Conservation (phyloP, 129 eudicot species). For the Cynara cardunculus region DNA sequence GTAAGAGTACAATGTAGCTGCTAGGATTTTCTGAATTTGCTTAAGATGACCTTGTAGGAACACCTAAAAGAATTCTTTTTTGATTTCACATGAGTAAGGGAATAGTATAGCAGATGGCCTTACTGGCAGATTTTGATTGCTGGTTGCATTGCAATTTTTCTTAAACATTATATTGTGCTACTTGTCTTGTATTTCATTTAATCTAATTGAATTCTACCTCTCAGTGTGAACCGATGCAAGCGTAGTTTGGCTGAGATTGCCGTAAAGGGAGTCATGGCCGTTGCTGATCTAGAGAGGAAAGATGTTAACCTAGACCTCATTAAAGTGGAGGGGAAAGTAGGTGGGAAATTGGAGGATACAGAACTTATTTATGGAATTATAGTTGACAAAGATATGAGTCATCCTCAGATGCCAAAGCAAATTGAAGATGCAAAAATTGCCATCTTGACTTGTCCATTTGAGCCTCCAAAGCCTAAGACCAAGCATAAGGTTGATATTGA, state of each 20-base stretch:
- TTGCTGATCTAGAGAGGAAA: constrained; percentile 96
- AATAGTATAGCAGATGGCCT: not conserved
- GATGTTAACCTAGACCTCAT: constrained; percentile 93
- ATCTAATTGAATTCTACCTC: not conserved
- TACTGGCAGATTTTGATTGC: too few relatives aligned
- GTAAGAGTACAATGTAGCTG: too few relatives aligned
- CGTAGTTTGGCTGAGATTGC: constrained; percentile 97
- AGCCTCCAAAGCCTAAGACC: constrained; percentile 99
- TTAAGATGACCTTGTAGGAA: too few relatives aligned
- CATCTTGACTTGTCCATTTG: constrained; percentile 95
- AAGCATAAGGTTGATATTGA: constrained; percentile 99
- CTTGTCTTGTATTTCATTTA: not conserved
- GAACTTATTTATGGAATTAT: constrained; percentile 90
- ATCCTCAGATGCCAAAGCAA: constrained; percentile 99
- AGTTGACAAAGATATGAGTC: constrained; percentile 99
- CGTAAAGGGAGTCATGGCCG: constrained; percentile 92
- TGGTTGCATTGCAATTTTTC: not conserved
- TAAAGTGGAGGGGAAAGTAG: constrained; percentile 97
- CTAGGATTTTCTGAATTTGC: too few relatives aligned
- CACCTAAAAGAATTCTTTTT: too few relatives aligned
- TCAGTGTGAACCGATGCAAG: constrained; percentile 95
- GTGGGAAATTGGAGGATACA: constrained; percentile 96
- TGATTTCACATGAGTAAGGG: too few relatives aligned
- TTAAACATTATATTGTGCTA: not conserved
- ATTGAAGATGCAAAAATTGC: constrained; percentile 92